Evolutionary conservation across 768 basidiomycete genomes (phyloP).

Genomic region (Mycena kentingensis): DNA sequence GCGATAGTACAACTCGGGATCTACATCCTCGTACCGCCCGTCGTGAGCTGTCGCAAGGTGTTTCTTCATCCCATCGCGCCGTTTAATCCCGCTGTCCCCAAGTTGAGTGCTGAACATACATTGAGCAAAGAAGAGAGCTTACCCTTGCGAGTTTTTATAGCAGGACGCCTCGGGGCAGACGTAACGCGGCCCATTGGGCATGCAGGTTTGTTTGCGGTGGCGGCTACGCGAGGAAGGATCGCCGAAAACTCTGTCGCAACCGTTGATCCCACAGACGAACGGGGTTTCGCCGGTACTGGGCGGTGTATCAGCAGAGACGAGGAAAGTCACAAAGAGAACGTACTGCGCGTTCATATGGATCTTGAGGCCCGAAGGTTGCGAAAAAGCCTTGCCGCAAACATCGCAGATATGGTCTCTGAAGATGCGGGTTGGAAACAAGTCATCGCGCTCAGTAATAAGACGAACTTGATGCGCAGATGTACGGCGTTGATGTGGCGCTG

Average conservation of each 20-base stretch:
- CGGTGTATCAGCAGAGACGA: not conserved
- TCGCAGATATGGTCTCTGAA: constrained; percentile 54
- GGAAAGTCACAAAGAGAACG: constrained; percentile 25
- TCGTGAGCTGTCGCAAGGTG: too few relatives aligned
- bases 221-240: constrained; percentile 73
- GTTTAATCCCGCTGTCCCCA: too few relatives aligned
- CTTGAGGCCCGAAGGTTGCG: constrained; percentile 60
- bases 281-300: constrained; percentile 56
- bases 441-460: too few relatives aligned
- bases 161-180: constrained; percentile 47
- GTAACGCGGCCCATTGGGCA: too few relatives aligned
- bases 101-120: too few relatives aligned
- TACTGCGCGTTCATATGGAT: constrained; percentile 72
- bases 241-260: constrained; percentile 55
- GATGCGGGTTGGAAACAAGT: not conserved
- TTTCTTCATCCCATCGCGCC: too few relatives aligned
- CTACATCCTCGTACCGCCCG: too few relatives aligned
- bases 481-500: constrained; percentile 61
- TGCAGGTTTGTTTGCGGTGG: constrained; percentile 64
- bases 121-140: too few relatives aligned
- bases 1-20: too few relatives aligned
- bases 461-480: constrained; percentile 45
- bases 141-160: too few relatives aligned
- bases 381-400: constrained; percentile 56
- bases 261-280: constrained; percentile 46